phyloP scores from a whole-genome alignment of 169 alveolate species.

The Pseudocohnilembus persalinus region DNA sequence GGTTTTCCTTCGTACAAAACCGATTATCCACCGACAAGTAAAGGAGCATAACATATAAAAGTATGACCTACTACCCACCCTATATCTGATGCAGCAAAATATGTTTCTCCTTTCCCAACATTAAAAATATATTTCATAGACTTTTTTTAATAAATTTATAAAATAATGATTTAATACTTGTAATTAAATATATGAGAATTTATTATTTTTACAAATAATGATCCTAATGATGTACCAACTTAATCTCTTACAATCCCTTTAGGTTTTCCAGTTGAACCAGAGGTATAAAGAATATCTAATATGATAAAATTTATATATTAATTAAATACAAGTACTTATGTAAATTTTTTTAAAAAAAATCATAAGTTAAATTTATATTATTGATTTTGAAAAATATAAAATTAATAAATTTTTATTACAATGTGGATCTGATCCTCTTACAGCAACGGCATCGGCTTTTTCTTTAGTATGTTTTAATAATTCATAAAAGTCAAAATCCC shows the following conservation, averaged over 20 bases:
- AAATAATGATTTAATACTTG: too few relatives aligned
- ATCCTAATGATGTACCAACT: conserved; percentile 78
- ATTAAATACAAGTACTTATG: not conserved
- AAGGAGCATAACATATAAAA: conserved; percentile 87
- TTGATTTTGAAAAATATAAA: too few relatives aligned
- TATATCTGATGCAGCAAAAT: conserved; percentile 82
- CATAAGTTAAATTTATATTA: too few relatives aligned
- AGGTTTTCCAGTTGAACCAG: conserved; percentile 89
- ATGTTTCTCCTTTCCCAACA: conserved; percentile 66
- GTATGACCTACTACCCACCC: conserved; percentile 92
- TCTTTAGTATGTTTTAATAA: conserved; percentile 33
- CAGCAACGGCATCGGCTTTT: conserved; percentile 47
- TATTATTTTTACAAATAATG: conserved; percentile 22
- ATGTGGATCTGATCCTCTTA: conserved; percentile 61
- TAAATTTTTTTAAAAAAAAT: conserved; percentile 21
- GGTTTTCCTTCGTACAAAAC: conserved; percentile 90
- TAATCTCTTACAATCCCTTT: conserved; percentile 87
- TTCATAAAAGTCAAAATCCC: conserved; percentile 41
- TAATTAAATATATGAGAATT: too few relatives aligned
- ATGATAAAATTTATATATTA: conserved; percentile 24
- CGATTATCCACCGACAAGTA: conserved; percentile 79
- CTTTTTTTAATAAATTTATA: conserved; percentile 8
- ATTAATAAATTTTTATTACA: conserved; percentile 9
- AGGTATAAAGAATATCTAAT: conserved; percentile 62
- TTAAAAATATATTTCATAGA: conserved; percentile 79